Conservation (phyloP, 2,329 filamentous ascomycete genomes). For the Penicillium sp. region DNA sequence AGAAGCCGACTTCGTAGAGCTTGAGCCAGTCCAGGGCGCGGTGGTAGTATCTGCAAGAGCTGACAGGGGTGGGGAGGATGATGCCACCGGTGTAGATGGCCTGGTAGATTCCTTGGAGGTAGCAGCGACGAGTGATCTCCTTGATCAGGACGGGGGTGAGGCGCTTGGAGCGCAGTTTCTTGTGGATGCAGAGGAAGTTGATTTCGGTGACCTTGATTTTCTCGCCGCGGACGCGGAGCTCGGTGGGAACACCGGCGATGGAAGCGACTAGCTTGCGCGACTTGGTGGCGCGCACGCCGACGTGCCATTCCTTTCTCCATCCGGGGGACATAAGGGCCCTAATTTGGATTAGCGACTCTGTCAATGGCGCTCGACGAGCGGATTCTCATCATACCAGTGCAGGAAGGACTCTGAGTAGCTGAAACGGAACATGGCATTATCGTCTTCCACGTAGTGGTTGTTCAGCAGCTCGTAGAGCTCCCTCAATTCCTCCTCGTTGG, state of each 20-base stretch:
- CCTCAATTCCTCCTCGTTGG: constrained; percentile 73
- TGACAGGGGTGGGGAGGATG: constrained; percentile 86
- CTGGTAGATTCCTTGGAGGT: constrained; percentile 84
- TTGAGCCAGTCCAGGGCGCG: constrained; percentile 94
- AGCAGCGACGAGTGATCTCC: constrained; percentile 91
- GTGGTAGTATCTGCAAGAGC: constrained; percentile 94
- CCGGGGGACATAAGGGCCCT: constrained; percentile 94
- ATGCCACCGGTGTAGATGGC: constrained; percentile 94
- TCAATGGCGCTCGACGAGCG: neutral
- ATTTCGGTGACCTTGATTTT: constrained; percentile 82
- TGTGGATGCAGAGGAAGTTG: constrained; percentile 98
- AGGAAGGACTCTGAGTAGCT: constrained; percentile 89
- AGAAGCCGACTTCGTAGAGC: constrained; percentile 92
- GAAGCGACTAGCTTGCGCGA: constrained; percentile 90
- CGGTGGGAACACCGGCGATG: constrained; percentile 89
- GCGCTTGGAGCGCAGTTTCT: constrained; percentile 92
- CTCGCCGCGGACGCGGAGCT: constrained; percentile 76
- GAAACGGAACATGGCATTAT: constrained; percentile 96
- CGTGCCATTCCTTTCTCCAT: constrained; percentile 92
- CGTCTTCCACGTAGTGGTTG: constrained; percentile 95
- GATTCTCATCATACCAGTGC: constrained; percentile 65
- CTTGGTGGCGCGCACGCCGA: constrained; percentile 82
- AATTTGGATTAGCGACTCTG: constrained; percentile 1
- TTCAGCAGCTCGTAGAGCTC: constrained; percentile 91
- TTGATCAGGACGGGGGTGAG: constrained; percentile 94